Evolutionary conservation across 192 early-diverging fungal species (phyloP).

Genomic region (Umbelopsis sp.): DNA sequence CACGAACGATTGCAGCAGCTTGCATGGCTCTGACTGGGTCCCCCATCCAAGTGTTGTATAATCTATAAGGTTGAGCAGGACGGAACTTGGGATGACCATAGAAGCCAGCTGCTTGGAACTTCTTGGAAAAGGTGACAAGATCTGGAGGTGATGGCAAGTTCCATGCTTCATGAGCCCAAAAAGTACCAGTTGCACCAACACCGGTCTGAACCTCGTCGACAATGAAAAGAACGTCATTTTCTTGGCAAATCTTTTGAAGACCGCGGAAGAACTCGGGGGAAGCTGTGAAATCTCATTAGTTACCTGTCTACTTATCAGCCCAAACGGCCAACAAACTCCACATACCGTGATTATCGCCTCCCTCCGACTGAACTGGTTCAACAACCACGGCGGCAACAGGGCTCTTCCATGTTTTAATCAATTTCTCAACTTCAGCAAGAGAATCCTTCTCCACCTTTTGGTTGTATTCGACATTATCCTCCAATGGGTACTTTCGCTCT

Average conservation of each 20-base stretch:
- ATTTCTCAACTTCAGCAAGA: constrained; percentile 49
- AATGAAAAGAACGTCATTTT: constrained; percentile 64
- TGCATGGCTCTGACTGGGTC: constrained; percentile 68
- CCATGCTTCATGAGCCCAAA: constrained; percentile 83
- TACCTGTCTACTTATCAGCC: constrained; percentile 7
- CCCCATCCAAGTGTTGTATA: constrained; percentile 81
- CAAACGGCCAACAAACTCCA: background rate
- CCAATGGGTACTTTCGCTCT: constrained; percentile 64
- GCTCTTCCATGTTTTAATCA: constrained; percentile 46
- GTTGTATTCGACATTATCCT: constrained; percentile 60
- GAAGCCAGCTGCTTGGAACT: constrained; percentile 78
- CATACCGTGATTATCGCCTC: constrained; percentile 63
- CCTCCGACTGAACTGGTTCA: constrained; percentile 76
- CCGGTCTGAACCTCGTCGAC: constrained; percentile 84
- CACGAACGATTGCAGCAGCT: constrained; percentile 61
- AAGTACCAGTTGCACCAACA: constrained; percentile 69
- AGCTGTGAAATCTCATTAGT: constrained; percentile 36
- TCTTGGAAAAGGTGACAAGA: constrained; percentile 79
- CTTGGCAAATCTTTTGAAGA: constrained; percentile 56
- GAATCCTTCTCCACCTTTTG: constrained; percentile 58
- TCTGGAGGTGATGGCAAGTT: constrained; percentile 63
- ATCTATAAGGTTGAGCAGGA: constrained; percentile 63
- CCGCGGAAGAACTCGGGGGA: constrained; percentile 67
- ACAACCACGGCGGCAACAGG: constrained; percentile 68
- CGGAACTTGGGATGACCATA: constrained; percentile 59